A percentile compares a stretch with the other conserved stretches of the same genome.
Conservation (phyloP, 2,329 filamentous ascomycete genomes). For the Nigrograna mackinnonii region DNA sequence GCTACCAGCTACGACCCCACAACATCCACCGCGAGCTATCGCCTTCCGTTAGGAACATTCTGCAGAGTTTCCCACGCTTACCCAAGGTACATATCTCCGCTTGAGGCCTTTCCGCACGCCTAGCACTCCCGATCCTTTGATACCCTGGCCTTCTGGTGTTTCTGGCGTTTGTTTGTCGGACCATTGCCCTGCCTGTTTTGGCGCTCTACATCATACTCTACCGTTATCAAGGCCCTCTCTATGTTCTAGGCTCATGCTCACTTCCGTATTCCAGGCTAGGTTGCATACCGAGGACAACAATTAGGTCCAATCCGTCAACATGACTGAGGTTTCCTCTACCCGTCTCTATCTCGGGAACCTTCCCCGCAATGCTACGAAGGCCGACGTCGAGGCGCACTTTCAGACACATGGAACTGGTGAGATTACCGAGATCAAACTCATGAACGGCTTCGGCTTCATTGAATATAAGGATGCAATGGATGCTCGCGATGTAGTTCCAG, state of each 20-base stretch:
- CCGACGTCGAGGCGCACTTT: slow-evolving; percentile 95
- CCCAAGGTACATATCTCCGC: too few relatives aligned
- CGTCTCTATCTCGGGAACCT: slow-evolving; percentile 98
- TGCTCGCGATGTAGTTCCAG: slow-evolving; percentile 95
- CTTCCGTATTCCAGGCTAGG: slow-evolving; percentile 36
- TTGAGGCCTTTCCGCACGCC: too few relatives aligned
- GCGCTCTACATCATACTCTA: background rate
- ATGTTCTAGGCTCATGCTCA: slow-evolving; percentile 33
- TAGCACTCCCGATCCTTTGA: background rate
- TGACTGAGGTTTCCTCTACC: slow-evolving; percentile 90
- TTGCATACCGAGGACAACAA: slow-evolving; percentile 18
- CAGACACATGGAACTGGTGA: slow-evolving; percentile 93
- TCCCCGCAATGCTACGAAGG: slow-evolving; percentile 94
- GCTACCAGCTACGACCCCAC: too few relatives aligned
- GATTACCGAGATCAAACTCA: slow-evolving; percentile 98
- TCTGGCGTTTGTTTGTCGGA: background rate
- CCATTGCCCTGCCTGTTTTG: background rate
- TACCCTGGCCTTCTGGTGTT: background rate
- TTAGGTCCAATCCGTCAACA: slow-evolving; percentile 39
- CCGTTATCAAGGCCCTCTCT: background rate
- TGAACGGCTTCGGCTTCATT: slow-evolving; percentile 99
- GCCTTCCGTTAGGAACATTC: too few relatives aligned
- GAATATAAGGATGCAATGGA: slow-evolving; percentile 99
- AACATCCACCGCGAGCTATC: too few relatives aligned
- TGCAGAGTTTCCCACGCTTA: too few relatives aligned